Evolutionary conservation across 2,329 filamentous ascomycete species (phyloP).

Genomic region (Leptographium flavum): DNA sequence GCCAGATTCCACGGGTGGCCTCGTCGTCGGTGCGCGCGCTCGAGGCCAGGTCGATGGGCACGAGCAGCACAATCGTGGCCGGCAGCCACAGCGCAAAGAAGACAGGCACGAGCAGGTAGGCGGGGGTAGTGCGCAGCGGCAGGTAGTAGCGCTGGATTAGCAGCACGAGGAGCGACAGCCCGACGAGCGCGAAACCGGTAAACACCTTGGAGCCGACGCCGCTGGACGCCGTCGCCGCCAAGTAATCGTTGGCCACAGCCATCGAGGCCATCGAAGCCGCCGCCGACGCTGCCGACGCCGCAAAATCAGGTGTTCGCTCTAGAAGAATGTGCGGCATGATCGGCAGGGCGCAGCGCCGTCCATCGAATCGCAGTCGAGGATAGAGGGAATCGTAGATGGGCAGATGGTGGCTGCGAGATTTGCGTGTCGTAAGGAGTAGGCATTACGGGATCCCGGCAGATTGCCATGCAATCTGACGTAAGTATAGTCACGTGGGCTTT

Average conservation of each 20-base stretch:
- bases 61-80: conserved; percentile 77
- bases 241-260: background rate
- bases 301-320: background rate
- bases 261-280: background rate
- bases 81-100: conserved; percentile 94
- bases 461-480: too few species aligned
- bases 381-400: too few species aligned
- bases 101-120: conserved; percentile 78
- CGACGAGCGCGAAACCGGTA: conserved; percentile 54
- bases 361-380: background rate
- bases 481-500: too few species aligned
- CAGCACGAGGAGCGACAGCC: conserved; percentile 64
- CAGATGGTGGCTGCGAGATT: too few species aligned
- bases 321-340: background rate
- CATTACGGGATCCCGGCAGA: too few species aligned
- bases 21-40: conserved; percentile 60
- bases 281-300: background rate
- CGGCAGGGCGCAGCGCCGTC: background rate
- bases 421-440: too few species aligned
- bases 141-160: conserved; percentile 81
- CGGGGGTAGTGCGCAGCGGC: conserved; percentile 77
- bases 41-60: conserved; percentile 91
- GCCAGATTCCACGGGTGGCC: conserved; percentile 68
- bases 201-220: conserved; percentile 52
- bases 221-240: background rate